Evolutionary conservation across 495 filamentous ascomycete species (phyloP), one percentile per base, ranked within the genome.

Genomic region (Oleoguttula mirabilis): DNA sequence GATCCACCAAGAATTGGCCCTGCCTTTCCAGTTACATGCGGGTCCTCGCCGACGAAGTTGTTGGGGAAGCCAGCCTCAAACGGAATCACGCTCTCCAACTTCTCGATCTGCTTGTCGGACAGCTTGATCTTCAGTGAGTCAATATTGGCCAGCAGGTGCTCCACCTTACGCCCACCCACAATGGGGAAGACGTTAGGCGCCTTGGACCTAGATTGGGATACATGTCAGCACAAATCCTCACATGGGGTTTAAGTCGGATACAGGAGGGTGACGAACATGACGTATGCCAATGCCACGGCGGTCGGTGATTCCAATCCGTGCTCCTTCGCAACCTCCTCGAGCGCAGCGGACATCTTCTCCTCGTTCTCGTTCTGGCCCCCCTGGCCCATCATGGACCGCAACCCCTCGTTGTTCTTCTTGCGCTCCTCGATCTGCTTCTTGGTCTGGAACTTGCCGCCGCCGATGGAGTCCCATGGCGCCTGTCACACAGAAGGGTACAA

Each of bases 171-270:
- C 1, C 75, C 75, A 7, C 81, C 81, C 10, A 86, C 69, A 38
- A 87, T 73, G 5, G 81, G 81, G 59, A 84, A 87, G 15, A 84
- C 79, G 45, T 85, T 75, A 0, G 80, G 75, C 7, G 75, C 62
- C 62, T 87, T 87, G 57, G 68, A n/a, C n/a, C n/a, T n/a, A n/a
- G n/a, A n/a, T n/a, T n/a, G n/a, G n/a, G n/a, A n/a, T n/a, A n/a
- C n/a, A n/a, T n/a, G n/a, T n/a, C n/a, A n/a, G n/a, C n/a, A n/a
- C n/a, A n/a, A n/a, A n/a, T n/a, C n/a, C n/a, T n/a, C n/a, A n/a
- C n/a, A n/a, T n/a, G n/a, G n/a, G n/a, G n/a, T n/a, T n/a, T n/a
- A n/a, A n/a, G n/a, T n/a, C n/a, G n/a, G n/a, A n/a, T n/a, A n/a
- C n/a, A n/a, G n/a, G n/a, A n/a, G n/a, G n/a, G n/a, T n/a, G n/a